Evolutionary conservation across 2,329 filamentous ascomycete species (phyloP).

Genomic region (Nothophoma quercina): DNA sequence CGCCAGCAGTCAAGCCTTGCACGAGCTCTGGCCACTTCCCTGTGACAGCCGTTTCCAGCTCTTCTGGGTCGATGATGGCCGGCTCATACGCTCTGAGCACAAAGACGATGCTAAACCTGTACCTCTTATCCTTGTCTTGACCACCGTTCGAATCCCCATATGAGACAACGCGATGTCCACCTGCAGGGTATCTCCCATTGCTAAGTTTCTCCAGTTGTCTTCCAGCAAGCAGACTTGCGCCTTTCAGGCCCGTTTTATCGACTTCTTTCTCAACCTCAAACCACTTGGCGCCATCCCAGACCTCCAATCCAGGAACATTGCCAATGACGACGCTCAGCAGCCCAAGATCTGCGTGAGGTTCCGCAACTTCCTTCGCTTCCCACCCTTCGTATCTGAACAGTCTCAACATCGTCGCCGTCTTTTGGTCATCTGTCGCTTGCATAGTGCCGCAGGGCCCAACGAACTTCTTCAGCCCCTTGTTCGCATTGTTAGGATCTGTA

Average conservation of each 20-base stretch:
- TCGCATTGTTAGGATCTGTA: slow-evolving; percentile 11
- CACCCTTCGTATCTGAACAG: slow-evolving; percentile 48
- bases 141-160: slow-evolving; percentile 29
- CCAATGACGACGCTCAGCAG: slow-evolving; percentile 45
- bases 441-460: slow-evolving; percentile 37
- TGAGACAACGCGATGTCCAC: slow-evolving; percentile 46
- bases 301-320: slow-evolving; percentile 47
- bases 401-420: slow-evolving; percentile 47
- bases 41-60: slow-evolving; percentile 40
- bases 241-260: slow-evolving; percentile 13
- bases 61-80: slow-evolving; percentile 32
- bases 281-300: slow-evolving; percentile 39
- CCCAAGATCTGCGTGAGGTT: slow-evolving; percentile 48
- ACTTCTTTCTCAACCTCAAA: slow-evolving; percentile 41
- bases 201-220: slow-evolving; percentile 40
- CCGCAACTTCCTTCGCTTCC: slow-evolving; percentile 46
- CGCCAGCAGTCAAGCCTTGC: slow-evolving; percentile 39
- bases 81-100: slow-evolving; percentile 45
- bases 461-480: slow-evolving; percentile 32
- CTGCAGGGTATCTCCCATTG: slow-evolving; percentile 41
- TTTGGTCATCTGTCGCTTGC: slow-evolving; percentile 28
- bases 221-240: slow-evolving; percentile 41
- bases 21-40: slow-evolving; percentile 37
- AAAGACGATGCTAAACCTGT: slow-evolving; percentile 48
- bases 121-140: slow-evolving; percentile 18